phyloP scores from a whole-genome alignment of 208 protist species.

The Acanthamoeba royreba region DNA sequence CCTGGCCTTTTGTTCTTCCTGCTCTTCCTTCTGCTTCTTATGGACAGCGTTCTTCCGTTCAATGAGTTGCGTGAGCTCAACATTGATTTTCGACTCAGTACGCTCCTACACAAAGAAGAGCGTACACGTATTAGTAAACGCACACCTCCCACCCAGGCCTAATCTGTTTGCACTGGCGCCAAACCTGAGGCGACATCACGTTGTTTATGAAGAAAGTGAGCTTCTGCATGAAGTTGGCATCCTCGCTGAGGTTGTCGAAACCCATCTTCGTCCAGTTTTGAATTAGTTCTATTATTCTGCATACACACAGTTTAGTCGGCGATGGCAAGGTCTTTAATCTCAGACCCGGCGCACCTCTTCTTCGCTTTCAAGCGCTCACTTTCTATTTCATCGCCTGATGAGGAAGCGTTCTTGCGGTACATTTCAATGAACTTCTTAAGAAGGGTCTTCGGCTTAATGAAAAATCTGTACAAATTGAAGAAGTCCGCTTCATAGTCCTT shows the following conservation, averaged over 20 bases:
- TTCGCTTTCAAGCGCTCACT: not conserved
- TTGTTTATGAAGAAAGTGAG: constrained; percentile 5
- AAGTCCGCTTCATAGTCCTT: not conserved
- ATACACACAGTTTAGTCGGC: too few species aligned
- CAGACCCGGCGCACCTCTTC: too few species aligned
- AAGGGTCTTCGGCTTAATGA: constrained; percentile 13
- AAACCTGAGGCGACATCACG: not conserved
- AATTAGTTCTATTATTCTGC: not conserved
- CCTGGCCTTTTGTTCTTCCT: not conserved
- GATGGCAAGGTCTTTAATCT: too few species aligned
- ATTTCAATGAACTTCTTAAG: not conserved
- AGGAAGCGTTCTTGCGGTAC: not conserved
- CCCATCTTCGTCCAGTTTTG: not conserved
- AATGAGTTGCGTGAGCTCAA: not conserved
- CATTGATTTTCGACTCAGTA: not conserved
- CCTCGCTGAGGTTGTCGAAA: not conserved
- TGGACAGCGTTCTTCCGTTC: not conserved
- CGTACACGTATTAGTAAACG: too few species aligned
- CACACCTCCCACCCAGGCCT: too few species aligned
- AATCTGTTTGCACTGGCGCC: not conserved
- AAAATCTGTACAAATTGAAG: not conserved
- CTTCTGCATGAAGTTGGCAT: constrained; percentile 19
- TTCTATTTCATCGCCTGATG: not conserved
- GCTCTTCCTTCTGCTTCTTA: not conserved
- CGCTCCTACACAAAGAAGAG: too few species aligned